Evolutionary conservation across 2,329 filamentous ascomycete genomes (phyloP).

Genomic region (Fusarium sp.): DNA sequence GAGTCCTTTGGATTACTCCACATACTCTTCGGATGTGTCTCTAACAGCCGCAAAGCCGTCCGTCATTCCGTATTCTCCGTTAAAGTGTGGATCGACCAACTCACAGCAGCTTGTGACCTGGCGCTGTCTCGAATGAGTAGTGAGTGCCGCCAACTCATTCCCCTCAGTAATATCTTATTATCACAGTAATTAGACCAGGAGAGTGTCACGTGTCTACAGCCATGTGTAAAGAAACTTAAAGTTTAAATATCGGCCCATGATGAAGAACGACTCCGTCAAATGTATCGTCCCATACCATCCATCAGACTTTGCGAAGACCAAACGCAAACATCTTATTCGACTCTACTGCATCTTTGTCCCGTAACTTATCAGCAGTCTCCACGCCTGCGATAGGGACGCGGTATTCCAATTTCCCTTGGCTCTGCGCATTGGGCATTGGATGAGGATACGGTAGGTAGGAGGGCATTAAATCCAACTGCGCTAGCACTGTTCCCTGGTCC

Average conservation of each 20-base stretch:
- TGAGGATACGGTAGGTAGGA: constrained; percentile 74
- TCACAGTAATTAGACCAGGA: not conserved
- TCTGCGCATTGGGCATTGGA: constrained; percentile 53
- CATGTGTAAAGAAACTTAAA: not conserved
- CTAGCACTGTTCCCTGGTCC: constrained; percentile 74
- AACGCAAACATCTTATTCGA: constrained; percentile 49
- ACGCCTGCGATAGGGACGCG: constrained; percentile 48
- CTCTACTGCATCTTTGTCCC: constrained; percentile 43
- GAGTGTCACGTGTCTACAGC: not conserved
- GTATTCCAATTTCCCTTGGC: constrained; percentile 47
- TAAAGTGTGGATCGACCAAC: not conserved
- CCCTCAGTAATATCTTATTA: not conserved
- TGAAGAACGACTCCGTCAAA: not conserved
- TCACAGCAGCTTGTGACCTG: not conserved
- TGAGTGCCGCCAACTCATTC: not conserved
- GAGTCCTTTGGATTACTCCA: not conserved
- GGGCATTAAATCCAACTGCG: constrained; percentile 66
- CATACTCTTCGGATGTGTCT: not conserved
- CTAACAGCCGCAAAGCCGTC: not conserved
- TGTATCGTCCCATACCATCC: not conserved
- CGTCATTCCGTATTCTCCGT: not conserved
- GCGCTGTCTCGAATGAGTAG: not conserved
- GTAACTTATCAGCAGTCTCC: constrained; percentile 50
- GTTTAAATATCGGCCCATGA: not conserved
- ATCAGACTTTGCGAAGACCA: not conserved